Evolutionary conservation across 2,329 filamentous ascomycete species (phyloP).

Genomic region (Pyrenochaeta sp.): DNA sequence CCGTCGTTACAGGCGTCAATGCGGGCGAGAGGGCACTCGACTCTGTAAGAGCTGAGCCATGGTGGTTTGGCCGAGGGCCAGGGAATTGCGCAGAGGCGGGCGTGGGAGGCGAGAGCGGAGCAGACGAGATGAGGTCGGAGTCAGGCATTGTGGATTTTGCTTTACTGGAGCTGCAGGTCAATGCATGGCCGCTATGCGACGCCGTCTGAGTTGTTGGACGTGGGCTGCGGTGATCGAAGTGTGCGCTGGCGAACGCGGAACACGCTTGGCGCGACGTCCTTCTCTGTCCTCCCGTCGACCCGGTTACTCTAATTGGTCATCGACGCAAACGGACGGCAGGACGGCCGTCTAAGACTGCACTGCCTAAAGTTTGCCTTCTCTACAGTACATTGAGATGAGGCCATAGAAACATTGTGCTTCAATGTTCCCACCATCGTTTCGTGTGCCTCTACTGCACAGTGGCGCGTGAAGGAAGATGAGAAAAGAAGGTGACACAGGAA

Average conservation of each 20-base stretch:
- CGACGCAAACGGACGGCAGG: constrained; percentile 23
- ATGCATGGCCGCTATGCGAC: constrained; percentile 46
- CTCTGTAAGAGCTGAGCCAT: constrained; percentile 26
- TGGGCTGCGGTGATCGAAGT: constrained; percentile 44
- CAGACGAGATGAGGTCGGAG: constrained; percentile 31
- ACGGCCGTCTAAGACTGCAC: too few relatives aligned
- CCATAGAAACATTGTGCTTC: too few relatives aligned
- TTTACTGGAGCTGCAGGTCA: constrained; percentile 47
- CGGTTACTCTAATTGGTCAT: constrained; percentile 30
- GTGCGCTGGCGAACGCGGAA: constrained; percentile 38
- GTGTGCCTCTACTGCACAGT: background rate
- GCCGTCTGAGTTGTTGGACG: constrained; percentile 41
- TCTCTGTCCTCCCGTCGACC: constrained; percentile 26
- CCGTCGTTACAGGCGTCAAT: constrained; percentile 46
- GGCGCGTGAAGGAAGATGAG: background rate
- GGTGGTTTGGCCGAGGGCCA: constrained; percentile 26
- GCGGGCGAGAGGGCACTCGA: constrained; percentile 37
- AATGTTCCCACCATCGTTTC: too few relatives aligned
- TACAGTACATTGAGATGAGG: too few relatives aligned
- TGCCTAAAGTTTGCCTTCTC: too few relatives aligned
- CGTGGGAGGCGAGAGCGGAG: constrained; percentile 33
- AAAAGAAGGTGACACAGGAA: constrained; percentile 3
- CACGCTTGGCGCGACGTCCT: constrained; percentile 26
- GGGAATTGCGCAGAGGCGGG: constrained; percentile 20
- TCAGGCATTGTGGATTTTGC: constrained; percentile 42